phyloP scores from a whole-genome alignment of 2,329 filamentous ascomycete species.

The Pseudocercospora fuligena region DNA sequence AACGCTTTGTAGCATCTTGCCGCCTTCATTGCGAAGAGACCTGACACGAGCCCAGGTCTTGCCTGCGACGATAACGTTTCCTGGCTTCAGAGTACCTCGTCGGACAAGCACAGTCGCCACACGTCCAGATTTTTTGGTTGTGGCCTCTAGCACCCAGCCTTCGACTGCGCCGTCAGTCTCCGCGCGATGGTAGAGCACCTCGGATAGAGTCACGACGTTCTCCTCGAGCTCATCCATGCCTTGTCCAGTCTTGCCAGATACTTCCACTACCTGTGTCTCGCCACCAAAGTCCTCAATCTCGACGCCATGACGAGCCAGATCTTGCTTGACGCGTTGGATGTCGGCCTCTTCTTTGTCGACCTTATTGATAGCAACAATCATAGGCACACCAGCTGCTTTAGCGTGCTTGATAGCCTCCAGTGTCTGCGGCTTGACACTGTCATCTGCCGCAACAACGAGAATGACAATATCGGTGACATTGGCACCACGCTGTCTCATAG shows the following conservation, averaged over 20 bases:
- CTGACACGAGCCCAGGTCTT: constrained; percentile 87
- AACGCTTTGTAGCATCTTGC: constrained; percentile 71
- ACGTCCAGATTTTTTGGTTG: constrained; percentile 81
- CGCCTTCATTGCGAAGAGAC: constrained; percentile 81
- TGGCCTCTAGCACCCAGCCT: constrained; percentile 92
- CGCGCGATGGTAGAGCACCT: constrained; percentile 88
- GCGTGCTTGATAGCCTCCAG: constrained; percentile 96
- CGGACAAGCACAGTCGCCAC: constrained; percentile 88
- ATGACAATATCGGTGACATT: constrained; percentile 97
- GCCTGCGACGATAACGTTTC: constrained; percentile 85
- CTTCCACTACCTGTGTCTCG: constrained; percentile 87
- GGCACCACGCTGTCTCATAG: constrained; percentile 93
- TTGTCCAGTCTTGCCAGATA: constrained; percentile 90
- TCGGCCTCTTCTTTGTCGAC: constrained; percentile 86
- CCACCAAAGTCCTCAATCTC: constrained; percentile 95
- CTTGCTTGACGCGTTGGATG: constrained; percentile 82
- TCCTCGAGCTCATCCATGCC: constrained; percentile 94
- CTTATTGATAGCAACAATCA: constrained; percentile 98
- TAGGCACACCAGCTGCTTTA: constrained; percentile 81
- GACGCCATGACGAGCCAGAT: constrained; percentile 80
- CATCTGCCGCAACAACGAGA: constrained; percentile 92
- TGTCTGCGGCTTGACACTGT: constrained; percentile 96
- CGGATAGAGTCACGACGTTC: constrained; percentile 80
- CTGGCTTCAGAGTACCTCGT: constrained; percentile 79
- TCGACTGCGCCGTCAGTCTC: constrained; percentile 78